Base-by-base conservation (phyloP, 768 basidiomycete genomes). In the Lyophyllum atratum region DNA sequence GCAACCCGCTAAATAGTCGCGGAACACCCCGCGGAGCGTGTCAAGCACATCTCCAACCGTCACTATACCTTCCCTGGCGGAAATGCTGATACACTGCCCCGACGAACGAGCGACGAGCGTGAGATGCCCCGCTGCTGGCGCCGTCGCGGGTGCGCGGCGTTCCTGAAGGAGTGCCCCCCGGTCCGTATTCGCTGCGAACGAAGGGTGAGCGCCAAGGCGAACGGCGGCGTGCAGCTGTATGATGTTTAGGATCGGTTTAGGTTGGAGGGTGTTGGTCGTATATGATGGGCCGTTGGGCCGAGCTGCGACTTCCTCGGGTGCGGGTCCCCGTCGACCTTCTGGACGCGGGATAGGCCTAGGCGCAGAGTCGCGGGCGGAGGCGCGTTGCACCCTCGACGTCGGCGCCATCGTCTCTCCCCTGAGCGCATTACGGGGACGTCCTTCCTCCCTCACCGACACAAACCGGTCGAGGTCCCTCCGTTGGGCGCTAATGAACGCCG, bases 41-140 rank as follows among this genome's bases (percentile, higher is more conserved):
- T 57, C n/a, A 6, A 57, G 21, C 9, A 60, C 59, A 17, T 60
- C 59, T 5, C 55, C 33, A 14, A 57, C 55, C 2, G 59, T 54
- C 11, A 60, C 59, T 2, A 39, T 39, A n/a, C 24, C 4, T 24
- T 45, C n/a, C 5, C 24, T 9, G 9, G 15, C 4, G 6, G 6
- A 33, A 15, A 57, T 54, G 14, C 45, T 22, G 11, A 60, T 39
- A 15, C 29, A 24, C 22, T 57, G 47, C 28, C 55, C 55, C 11
- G 59, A 39, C 3, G 22, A 19, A 4, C 34, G 47, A 12, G 48
- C 40, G 33, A 54, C 51, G 37, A 52, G 48, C 6, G 42, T 54
- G 24, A 60, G 52, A 8, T 47, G 55, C 48, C n/a, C 4, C 1
- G 22, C 48, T 12, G 19, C 29, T 2, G 48, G 48, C 19, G 15